These are phyloP conservation scores for Tritrichomonas musculus DNA, from an alignment of 208 protist species.

Conservation along the genomic window DNA sequence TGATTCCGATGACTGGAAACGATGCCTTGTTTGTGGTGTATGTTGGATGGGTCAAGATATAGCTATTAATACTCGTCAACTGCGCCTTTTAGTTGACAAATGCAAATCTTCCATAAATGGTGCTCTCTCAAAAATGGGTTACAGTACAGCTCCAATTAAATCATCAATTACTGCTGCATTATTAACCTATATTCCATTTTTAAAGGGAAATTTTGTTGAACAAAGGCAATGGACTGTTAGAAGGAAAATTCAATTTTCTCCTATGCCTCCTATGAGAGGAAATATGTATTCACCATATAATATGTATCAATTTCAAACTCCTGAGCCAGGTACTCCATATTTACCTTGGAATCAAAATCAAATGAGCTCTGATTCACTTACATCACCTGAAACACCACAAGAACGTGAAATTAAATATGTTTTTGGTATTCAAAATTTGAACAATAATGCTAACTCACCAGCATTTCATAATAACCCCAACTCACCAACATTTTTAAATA, in stretches of 20 bases:
- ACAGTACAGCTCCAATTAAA: not conserved
- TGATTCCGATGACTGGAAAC: not conserved
- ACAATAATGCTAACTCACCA: too few species aligned
- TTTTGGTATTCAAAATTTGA: too few species aligned
- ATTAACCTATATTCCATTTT: not conserved
- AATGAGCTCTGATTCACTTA: not conserved
- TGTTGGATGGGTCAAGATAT: not conserved
- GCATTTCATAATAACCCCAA: too few species aligned
- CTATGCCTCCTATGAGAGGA: not conserved
- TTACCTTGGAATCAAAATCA: too few species aligned
- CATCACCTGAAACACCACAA: not conserved
- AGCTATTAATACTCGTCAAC: not conserved
- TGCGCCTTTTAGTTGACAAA: not conserved
- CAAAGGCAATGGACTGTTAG: slow-evolving; percentile 10
- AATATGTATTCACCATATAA: not conserved
- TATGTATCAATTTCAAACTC: not conserved
- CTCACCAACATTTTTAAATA: too few species aligned
- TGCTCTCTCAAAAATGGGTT: not conserved
- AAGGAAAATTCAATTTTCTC: not conserved
- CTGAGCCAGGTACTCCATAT: not conserved
- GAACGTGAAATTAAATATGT: not conserved
- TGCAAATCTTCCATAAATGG: slow-evolving; percentile 27
- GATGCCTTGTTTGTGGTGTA: not conserved
- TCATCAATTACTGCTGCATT: not conserved
- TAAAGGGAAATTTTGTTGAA: slow-evolving; percentile 30